Conservation (phyloP, 441 rosid species). For the Erodium moschatum region DNA sequence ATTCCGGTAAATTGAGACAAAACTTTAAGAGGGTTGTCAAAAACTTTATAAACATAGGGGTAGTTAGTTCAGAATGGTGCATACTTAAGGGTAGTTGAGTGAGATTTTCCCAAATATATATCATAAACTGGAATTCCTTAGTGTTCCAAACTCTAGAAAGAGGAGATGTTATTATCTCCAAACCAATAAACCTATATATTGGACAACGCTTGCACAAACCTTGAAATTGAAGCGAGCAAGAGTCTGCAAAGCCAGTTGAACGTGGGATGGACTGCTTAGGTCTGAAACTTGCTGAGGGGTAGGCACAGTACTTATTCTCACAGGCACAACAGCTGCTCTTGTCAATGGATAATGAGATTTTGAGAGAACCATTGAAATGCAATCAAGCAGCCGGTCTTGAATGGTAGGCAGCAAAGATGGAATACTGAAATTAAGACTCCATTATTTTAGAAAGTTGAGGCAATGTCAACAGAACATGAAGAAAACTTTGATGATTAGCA, state of each 20-base stretch:
- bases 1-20: too few relatives aligned
- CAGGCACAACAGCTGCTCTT: constrained; percentile 50
- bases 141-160: not conserved
- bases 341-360: constrained; percentile 65
- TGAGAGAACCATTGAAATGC: constrained; percentile 81
- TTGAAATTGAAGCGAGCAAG: constrained; percentile 91
- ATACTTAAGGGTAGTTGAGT: too few relatives aligned
- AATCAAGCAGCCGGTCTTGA: constrained; percentile 80
- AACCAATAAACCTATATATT: not conserved
- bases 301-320: constrained; percentile 49
- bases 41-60: too few relatives aligned
- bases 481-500: constrained; percentile 13
- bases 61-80: too few relatives aligned
- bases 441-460: constrained; percentile 13
- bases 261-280: constrained; percentile 58
- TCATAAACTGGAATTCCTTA: not conserved
- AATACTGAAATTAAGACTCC: constrained; percentile 53
- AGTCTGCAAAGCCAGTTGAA: constrained; percentile 96
- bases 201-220: constrained; percentile 35
- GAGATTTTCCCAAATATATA: not conserved
- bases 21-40: too few relatives aligned
- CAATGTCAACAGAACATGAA: constrained; percentile 9
- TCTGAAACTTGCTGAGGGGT: constrained; percentile 61
- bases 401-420: constrained; percentile 82
- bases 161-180: not conserved